These are phyloP conservation scores for Cicer pinnatifidum DNA, from an alignment of 306 rosid genomes.

Conservation along the genomic window DNA sequence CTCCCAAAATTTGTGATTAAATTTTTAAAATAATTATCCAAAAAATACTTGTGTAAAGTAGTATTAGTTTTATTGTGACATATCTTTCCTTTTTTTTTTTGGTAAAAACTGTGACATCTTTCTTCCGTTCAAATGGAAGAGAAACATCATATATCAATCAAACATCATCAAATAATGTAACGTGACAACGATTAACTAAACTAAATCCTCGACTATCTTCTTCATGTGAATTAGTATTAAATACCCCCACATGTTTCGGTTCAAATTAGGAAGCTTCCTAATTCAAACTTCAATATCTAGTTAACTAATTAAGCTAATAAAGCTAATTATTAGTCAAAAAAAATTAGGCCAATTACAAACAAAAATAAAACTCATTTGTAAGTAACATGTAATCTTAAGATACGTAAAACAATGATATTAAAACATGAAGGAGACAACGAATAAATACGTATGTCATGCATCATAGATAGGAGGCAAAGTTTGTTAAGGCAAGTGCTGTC, in stretches of 20 bases:
- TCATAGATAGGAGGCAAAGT: slow-evolving; percentile 49
- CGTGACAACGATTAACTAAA: slow-evolving; percentile 55
- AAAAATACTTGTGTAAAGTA: no score
- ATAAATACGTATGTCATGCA: slow-evolving; percentile 37
- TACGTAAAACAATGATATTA: slow-evolving; percentile 20
- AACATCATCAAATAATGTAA: slow-evolving; percentile 50
- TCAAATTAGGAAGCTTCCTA: slow-evolving; percentile 43
- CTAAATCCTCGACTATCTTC: slow-evolving; percentile 50
- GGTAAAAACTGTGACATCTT: slow-evolving; percentile 28
- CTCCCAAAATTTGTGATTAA: no score
- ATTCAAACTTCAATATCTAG: not conserved
- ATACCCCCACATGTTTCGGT: slow-evolving; percentile 66
- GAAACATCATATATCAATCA: slow-evolving; percentile 39
- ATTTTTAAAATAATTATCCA: no score
- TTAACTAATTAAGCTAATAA: not conserved
- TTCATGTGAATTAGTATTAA: slow-evolving; percentile 72
- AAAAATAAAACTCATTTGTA: slow-evolving; percentile 42
- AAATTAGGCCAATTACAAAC: not conserved
- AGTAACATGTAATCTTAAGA: slow-evolving; percentile 47
- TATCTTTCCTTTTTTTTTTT: slow-evolving; percentile 13
- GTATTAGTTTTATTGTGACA: not conserved
- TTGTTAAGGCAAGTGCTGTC: slow-evolving; percentile 41
- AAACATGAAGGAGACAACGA: slow-evolving; percentile 47
- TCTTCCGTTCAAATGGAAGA: slow-evolving; percentile 84
- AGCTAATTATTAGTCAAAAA: no score